These are phyloP conservation scores for Phaeosphaeria sp. DNA, from an alignment of 2,329 filamentous ascomycete genomes.

Conservation along the genomic window DNA sequence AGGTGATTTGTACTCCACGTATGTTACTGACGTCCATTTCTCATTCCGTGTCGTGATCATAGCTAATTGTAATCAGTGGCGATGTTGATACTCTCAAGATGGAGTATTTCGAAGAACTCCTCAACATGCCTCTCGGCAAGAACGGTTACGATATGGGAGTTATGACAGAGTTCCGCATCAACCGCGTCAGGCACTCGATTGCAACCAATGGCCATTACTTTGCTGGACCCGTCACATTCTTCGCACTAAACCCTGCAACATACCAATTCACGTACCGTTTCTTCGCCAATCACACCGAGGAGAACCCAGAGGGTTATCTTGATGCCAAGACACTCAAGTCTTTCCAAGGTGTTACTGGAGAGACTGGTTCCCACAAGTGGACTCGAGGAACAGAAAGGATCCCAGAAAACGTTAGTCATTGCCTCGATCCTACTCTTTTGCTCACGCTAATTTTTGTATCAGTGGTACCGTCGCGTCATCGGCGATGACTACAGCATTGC, in stretches of 20 bases:
- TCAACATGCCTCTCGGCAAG: not conserved
- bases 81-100: not conserved
- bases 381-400: not conserved
- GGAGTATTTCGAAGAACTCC: not conserved
- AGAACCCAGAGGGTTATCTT: not conserved
- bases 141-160: not conserved
- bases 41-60: not conserved
- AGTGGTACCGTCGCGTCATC: not conserved
- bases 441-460: not conserved
- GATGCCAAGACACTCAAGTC: not conserved
- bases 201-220: not conserved
- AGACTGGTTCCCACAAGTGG: not conserved
- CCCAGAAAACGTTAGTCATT: not conserved
- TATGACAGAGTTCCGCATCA: not conserved
- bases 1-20: not conserved
- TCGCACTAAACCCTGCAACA: not conserved
- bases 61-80: not conserved
- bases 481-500: not conserved
- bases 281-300: not conserved
- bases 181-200: not conserved
- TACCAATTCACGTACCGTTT: not conserved
- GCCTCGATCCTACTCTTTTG: not conserved
- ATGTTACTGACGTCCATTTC: not conserved
- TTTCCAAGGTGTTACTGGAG: not conserved
- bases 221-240: not conserved